Evolutionary conservation across 2,329 filamentous ascomycete genomes (phyloP).

Genomic region (Tympanopsis confertula): DNA sequence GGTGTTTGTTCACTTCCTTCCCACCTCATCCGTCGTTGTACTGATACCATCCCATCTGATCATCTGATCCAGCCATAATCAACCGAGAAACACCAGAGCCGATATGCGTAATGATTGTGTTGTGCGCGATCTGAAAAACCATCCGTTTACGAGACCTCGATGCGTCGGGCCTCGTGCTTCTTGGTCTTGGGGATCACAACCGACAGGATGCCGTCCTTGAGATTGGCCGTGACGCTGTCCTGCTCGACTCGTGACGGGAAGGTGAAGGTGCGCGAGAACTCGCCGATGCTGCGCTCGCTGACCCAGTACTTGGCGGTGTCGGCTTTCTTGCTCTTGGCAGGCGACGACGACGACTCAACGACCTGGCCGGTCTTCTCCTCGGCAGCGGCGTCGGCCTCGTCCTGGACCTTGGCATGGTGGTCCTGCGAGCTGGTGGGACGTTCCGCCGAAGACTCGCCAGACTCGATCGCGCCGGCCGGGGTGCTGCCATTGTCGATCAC

Average conservation of each 20-base stretch:
- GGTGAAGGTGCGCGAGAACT: conserved; percentile 57
- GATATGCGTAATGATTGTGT: no score
- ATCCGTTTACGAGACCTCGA: no score
- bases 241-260: conserved; percentile 56
- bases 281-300: conserved; percentile 51
- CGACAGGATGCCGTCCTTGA: conserved; percentile 55
- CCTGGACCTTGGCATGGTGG: conserved; percentile 48
- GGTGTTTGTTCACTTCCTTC: no score
- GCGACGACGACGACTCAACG: background rate
- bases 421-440: conserved; percentile 7
- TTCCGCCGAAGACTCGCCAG: background rate
- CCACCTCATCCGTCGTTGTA: no score
- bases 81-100: no score
- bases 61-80: no score
- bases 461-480: conserved; percentile 13
- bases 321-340: conserved; percentile 6
- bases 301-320: conserved; percentile 58
- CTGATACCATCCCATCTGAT: no score
- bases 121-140: no score
- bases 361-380: conserved; percentile 9
- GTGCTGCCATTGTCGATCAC: conserved; percentile 28
- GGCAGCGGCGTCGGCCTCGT: conserved; percentile 21
- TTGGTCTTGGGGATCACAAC: conserved; percentile 56
- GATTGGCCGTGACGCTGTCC: conserved; percentile 45
- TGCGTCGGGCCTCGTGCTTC: conserved; percentile 43